These are phyloP conservation scores for Basidiobolus heterosporus DNA, from an alignment of 371 early-diverging fungal genomes.

Conservation along the genomic window DNA sequence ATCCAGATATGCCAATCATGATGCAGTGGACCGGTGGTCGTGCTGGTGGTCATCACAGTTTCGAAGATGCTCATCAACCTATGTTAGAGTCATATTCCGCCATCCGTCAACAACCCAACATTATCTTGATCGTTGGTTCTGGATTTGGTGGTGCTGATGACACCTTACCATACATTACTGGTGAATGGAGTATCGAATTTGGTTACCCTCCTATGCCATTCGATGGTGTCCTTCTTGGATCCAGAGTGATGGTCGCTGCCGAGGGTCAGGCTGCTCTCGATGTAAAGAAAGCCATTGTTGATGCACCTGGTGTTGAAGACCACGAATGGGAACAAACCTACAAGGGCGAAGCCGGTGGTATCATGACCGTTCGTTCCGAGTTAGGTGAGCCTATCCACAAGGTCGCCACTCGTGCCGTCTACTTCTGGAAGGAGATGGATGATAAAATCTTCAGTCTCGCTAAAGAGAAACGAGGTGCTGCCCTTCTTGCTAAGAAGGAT, in stretches of 20 bases:
- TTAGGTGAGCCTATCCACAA: constrained; percentile 95
- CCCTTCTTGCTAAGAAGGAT: constrained; percentile 71
- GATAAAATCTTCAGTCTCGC: constrained; percentile 79
- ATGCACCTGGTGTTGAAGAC: constrained; percentile 77
- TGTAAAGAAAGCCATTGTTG: constrained; percentile 83
- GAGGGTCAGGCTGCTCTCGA: constrained; percentile 69
- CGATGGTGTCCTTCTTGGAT: constrained; percentile 85
- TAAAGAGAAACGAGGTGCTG: constrained; percentile 71
- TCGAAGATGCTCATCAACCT: constrained; percentile 88
- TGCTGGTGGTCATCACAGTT: constrained; percentile 93
- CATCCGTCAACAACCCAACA: constrained; percentile 71
- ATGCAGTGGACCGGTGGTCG: constrained; percentile 96
- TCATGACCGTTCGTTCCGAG: constrained; percentile 87
- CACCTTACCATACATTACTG: constrained; percentile 85
- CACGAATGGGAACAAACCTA: constrained; percentile 86
- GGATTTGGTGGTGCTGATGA: constrained; percentile 85
- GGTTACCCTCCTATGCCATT: constrained; percentile 90
- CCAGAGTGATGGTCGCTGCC: constrained; percentile 89
- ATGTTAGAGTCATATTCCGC: constrained; percentile 84
- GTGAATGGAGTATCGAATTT: constrained; percentile 75
- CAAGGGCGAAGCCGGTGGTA: constrained; percentile 75
- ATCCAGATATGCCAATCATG: constrained; percentile 79
- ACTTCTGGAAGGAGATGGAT: constrained; percentile 89
- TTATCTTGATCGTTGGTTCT: constrained; percentile 79
- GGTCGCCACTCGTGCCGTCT: constrained; percentile 86